A percentile compares a stretch with the other conserved stretches of the same genome.
Conservation (phyloP, 202 grass and related monocot genomes). For the Alloteropsis angusta region DNA sequence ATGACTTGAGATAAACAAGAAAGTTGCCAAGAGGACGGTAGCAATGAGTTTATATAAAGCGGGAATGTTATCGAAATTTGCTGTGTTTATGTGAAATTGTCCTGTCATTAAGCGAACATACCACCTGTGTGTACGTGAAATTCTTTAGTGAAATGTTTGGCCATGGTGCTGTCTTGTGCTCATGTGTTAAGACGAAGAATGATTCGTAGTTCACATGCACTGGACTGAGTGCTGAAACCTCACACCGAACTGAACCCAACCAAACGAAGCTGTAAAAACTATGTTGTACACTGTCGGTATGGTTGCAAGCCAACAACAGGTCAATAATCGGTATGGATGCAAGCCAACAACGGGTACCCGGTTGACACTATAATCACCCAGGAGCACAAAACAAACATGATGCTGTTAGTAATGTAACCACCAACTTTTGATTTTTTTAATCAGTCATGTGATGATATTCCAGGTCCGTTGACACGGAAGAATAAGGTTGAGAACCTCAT, state of each 20-base stretch:
- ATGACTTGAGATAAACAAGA: constrained; percentile 8
- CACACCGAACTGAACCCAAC: background rate
- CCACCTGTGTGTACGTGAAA: background rate
- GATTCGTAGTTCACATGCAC: background rate
- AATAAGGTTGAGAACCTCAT: too few species aligned
- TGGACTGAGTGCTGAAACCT: background rate
- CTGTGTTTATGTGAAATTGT: too few species aligned
- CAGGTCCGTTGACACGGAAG: background rate
- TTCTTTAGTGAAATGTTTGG: background rate
- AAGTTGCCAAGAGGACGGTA: background rate
- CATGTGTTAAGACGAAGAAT: background rate
- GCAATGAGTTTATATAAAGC: constrained; percentile 28
- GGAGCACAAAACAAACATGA: background rate
- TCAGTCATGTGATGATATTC: background rate
- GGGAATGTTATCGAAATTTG: background rate
- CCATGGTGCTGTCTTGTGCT: background rate
- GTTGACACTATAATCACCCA: too few species aligned
- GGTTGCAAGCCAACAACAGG: too few species aligned
- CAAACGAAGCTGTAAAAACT: background rate
- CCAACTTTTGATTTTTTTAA: too few species aligned
- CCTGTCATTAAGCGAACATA: background rate
- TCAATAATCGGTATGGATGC: too few species aligned
- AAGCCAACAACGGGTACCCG: too few species aligned
- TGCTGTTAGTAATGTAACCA: too few species aligned
- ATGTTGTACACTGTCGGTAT: too few species aligned